Percentiles rank a stretch among this genome's conserved stretches.
These are phyloP conservation scores for Marchantia polymorpha DNA, from an alignment of 225 moss, liverwort and hornwort genomes.

Conservation along the genomic window DNA sequence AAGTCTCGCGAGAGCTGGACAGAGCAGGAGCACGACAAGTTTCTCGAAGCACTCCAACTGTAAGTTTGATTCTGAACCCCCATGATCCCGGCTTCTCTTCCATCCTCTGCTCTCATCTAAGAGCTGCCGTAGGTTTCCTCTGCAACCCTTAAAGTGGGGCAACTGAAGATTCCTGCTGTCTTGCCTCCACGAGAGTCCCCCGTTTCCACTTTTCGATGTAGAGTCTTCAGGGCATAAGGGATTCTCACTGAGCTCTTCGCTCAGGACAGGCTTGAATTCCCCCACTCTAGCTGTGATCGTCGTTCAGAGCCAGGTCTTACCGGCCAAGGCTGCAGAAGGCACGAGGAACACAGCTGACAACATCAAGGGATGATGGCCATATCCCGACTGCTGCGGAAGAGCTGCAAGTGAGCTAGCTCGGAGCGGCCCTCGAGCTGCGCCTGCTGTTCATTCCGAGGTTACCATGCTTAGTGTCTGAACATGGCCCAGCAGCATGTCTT, in stretches of 20 bases:
- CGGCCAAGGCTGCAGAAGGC: neutral
- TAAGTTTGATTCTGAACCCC: conserved; percentile 43
- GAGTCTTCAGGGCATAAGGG: neutral
- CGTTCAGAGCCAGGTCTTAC: neutral
- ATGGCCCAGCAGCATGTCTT: neutral
- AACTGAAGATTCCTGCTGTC: neutral
- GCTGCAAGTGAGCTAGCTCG: neutral
- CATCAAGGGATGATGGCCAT: neutral
- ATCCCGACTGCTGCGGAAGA: neutral
- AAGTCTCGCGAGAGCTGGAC: conserved; percentile 99
- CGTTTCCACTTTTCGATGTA: neutral
- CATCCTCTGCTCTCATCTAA: neutral
- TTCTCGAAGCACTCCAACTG: conserved; percentile 90
- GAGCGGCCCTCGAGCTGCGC: neutral
- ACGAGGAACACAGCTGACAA: neutral
- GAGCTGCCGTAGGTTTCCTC: neutral
- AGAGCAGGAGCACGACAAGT: conserved; percentile 99
- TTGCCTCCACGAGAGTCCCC: neutral
- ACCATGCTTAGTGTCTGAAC: neutral
- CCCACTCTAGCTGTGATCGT: neutral
- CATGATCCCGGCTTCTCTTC: neutral
- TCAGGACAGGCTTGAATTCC: neutral
- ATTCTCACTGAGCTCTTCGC: neutral
- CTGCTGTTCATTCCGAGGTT: neutral
- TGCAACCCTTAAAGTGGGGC: neutral